phyloP scores from a whole-genome alignment of 2,329 filamentous ascomycete genomes.

The Aureobasidium melanogenum region DNA sequence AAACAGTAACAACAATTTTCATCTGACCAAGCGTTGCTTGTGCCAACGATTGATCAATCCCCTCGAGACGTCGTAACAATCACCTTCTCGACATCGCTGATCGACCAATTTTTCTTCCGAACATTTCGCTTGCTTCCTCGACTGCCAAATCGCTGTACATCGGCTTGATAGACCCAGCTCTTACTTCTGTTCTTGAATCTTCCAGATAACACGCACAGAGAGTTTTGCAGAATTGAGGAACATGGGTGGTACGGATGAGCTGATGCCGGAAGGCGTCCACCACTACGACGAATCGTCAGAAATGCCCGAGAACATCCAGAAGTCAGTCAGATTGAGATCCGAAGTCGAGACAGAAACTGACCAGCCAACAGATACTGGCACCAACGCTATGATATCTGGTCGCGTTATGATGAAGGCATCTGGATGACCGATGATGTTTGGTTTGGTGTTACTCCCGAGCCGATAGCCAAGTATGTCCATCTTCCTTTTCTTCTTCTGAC shows the following conservation, averaged over 20 bases:
- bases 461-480: conserved; percentile 69
- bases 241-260: not conserved
- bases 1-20: not conserved
- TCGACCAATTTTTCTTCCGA: not conserved
- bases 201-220: no score
- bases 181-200: no score
- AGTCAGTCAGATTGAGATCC: conserved; percentile 44
- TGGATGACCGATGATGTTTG: conserved; percentile 89
- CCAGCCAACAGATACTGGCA: conserved; percentile 65
- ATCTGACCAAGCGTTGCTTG: no score
- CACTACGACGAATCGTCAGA: conserved; percentile 65
- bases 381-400: conserved; percentile 81
- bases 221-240: no score
- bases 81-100: not conserved
- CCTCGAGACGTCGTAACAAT: no score
- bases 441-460: conserved; percentile 95
- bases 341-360: not conserved
- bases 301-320: conserved; percentile 75
- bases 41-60: not conserved
- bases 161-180: no score
- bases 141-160: not conserved
- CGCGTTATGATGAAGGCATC: conserved; percentile 76
- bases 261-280: conserved; percentile 40
- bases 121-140: not conserved
- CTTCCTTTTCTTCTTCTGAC: conserved; percentile 18